phyloP scores from a whole-genome alignment of 2,329 filamentous ascomycete genomes.

The Metarhizium anisopliae region DNA sequence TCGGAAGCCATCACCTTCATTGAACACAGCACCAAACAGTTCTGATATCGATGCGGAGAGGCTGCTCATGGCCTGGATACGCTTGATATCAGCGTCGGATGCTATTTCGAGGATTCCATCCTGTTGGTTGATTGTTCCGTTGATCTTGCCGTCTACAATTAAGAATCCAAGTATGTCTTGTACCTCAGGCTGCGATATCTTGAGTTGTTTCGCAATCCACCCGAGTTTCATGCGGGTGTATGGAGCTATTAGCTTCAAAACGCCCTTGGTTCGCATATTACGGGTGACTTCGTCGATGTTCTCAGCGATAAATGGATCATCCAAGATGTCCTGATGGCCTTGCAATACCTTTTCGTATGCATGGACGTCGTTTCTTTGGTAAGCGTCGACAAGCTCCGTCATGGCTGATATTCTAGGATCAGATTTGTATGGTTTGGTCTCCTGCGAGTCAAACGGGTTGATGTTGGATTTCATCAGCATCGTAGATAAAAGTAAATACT shows the following conservation, averaged over 20 bases:
- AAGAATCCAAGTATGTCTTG: conserved; percentile 93
- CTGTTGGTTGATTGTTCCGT: conserved; percentile 84
- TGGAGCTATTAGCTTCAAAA: conserved; percentile 85
- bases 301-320: conserved; percentile 93
- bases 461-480: conserved; percentile 99
- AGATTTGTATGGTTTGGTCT: conserved; percentile 96
- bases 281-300: conserved; percentile 98
- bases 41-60: conserved; percentile 63
- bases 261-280: conserved; percentile 94
- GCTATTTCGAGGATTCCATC: conserved; percentile 75
- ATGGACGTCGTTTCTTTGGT: conserved; percentile 90
- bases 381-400: conserved; percentile 94
- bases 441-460: conserved; percentile 97
- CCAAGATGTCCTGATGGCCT: conserved; percentile 79
- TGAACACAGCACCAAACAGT: conserved; percentile 65
- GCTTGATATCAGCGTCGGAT: conserved; percentile 62
- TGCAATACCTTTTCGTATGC: conserved; percentile 81
- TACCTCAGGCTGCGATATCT: conserved; percentile 77
- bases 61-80: conserved; percentile 61
- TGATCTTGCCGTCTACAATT: conserved; percentile 81
- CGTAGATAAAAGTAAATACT: conserved; percentile 90
- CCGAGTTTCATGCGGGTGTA: conserved; percentile 85
- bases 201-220: conserved; percentile 82
- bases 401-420: conserved; percentile 93
- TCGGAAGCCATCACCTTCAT: conserved; percentile 65